A percentile compares a stretch with the other conserved stretches of the same genome.
These are phyloP conservation scores for Calonectria fujianensis DNA, from an alignment of 2,329 filamentous ascomycete species.

Conservation along the genomic window DNA sequence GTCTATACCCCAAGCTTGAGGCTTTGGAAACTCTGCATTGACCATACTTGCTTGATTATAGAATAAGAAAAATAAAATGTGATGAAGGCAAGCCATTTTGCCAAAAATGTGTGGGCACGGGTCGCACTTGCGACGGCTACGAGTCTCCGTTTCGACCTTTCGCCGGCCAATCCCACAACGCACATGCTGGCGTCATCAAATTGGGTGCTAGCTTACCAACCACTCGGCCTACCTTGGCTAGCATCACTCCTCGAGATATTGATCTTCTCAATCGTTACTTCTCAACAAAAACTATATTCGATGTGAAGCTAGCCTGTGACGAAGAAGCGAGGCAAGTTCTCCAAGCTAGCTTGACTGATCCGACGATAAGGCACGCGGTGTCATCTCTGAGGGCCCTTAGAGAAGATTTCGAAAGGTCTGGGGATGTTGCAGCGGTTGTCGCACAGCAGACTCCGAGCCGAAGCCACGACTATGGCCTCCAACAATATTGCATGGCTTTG, in stretches of 20 bases:
- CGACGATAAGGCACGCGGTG: constrained; percentile 62
- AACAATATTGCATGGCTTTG: constrained; percentile 65
- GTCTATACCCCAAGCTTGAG: constrained; percentile 32
- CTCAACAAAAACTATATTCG: constrained; percentile 65
- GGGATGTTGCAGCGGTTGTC: constrained; percentile 51
- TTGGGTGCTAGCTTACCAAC: constrained; percentile 44
- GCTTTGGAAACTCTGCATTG: constrained; percentile 17
- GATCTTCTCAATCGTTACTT: constrained; percentile 62
- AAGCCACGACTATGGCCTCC: constrained; percentile 58
- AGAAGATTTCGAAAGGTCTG: constrained; percentile 61
- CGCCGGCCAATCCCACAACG: constrained; percentile 44
- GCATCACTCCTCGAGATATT: constrained; percentile 55
- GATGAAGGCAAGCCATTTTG: constrained; percentile 61
- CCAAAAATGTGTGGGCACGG: constrained; percentile 61
- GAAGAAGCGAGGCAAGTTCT: constrained; percentile 64
- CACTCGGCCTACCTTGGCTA: constrained; percentile 46
- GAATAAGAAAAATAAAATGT: constrained; percentile 62
- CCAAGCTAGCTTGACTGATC: constrained; percentile 60
- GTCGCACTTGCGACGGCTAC: constrained; percentile 66
- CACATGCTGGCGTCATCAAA: constrained; percentile 22
- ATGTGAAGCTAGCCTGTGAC: constrained; percentile 61
- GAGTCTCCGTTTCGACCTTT: constrained; percentile 61
- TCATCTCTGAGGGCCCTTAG: constrained; percentile 63
- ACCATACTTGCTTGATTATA: constrained; percentile 49
- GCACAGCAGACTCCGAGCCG: constrained; percentile 56